phyloP scores from a whole-genome alignment of 2,329 filamentous ascomycete genomes.

The Claviceps lovelessii region DNA sequence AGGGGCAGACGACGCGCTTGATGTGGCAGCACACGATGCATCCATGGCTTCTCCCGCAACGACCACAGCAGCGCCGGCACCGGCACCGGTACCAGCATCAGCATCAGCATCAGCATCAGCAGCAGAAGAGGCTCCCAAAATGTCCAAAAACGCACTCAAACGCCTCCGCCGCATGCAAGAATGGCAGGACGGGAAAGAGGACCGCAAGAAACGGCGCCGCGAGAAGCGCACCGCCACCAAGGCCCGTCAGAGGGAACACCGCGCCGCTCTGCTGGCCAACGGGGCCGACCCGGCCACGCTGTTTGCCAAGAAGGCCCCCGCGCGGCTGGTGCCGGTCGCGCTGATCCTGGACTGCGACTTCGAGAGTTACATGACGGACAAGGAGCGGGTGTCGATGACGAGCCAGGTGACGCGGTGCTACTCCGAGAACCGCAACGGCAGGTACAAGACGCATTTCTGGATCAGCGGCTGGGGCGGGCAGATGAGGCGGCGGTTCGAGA shows the following conservation, averaged over 20 bases:
- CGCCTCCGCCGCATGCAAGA: constrained; percentile 56
- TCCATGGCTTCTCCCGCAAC: no score
- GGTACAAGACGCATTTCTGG: constrained; percentile 55
- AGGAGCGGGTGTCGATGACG: constrained; percentile 69
- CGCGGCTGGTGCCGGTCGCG: constrained; percentile 55
- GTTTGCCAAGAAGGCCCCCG: constrained; percentile 20
- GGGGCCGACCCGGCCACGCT: constrained; percentile 27
- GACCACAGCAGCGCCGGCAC: neutral
- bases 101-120: neutral
- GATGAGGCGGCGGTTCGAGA: constrained; percentile 68
- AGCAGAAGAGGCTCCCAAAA: constrained; percentile 7
- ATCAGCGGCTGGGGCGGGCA: constrained; percentile 66
- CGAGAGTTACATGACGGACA: constrained; percentile 76
- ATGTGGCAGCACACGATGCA: neutral
- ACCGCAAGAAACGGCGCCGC: constrained; percentile 38
- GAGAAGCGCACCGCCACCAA: constrained; percentile 37
- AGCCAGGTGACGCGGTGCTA: constrained; percentile 80
- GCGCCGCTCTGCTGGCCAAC: constrained; percentile 33
- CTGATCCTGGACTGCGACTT: constrained; percentile 86
- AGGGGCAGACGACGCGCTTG: neutral
- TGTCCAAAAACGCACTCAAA: constrained; percentile 82
- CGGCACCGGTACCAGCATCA: neutral
- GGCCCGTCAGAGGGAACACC: constrained; percentile 34
- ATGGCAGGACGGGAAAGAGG: constrained; percentile 60
- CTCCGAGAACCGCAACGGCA: constrained; percentile 64